phyloP scores from a whole-genome alignment of 2,329 filamentous ascomycete species.

The Myriosclerotinia duriaeana region DNA sequence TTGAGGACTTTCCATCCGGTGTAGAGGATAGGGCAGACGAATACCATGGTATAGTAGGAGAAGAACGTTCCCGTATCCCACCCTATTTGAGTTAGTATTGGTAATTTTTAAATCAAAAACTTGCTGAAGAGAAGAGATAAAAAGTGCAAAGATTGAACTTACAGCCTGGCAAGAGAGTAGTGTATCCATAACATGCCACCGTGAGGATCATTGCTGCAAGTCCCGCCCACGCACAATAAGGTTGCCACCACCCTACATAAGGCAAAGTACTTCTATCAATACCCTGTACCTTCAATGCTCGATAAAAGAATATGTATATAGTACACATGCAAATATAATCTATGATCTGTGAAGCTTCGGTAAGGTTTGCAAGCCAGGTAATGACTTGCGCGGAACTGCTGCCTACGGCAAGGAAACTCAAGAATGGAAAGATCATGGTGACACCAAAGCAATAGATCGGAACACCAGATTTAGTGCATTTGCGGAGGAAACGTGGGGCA shows the following conservation, averaged over 20 bases:
- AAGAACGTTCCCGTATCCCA: conserved; percentile 69
- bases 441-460: conserved; percentile 61
- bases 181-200: conserved; percentile 71
- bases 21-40: conserved; percentile 59
- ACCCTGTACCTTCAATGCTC: conserved; percentile 66
- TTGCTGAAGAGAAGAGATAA: not conserved
- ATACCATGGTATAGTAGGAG: conserved; percentile 68
- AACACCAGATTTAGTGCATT: conserved; percentile 61
- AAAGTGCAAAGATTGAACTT: conserved; percentile 8
- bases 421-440: conserved; percentile 65
- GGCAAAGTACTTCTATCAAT: conserved; percentile 64
- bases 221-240: conserved; percentile 62
- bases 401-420: conserved; percentile 67
- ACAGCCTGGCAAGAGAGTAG: conserved; percentile 64
- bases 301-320: conserved; percentile 70
- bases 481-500: conserved; percentile 60
- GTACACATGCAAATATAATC: conserved; percentile 68
- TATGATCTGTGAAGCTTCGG: conserved; percentile 74
- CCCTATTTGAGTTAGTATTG: conserved; percentile 36
- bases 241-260: conserved; percentile 60
- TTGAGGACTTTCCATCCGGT: conserved; percentile 69
- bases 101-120: not conserved
- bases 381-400: conserved; percentile 47
- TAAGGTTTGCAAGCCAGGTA: conserved; percentile 48
- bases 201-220: conserved; percentile 63